These are phyloP conservation scores for Saccharomycopsis hybrid DNA, from an alignment of 1,139 yeast genomes.

Conservation along the genomic window DNA sequence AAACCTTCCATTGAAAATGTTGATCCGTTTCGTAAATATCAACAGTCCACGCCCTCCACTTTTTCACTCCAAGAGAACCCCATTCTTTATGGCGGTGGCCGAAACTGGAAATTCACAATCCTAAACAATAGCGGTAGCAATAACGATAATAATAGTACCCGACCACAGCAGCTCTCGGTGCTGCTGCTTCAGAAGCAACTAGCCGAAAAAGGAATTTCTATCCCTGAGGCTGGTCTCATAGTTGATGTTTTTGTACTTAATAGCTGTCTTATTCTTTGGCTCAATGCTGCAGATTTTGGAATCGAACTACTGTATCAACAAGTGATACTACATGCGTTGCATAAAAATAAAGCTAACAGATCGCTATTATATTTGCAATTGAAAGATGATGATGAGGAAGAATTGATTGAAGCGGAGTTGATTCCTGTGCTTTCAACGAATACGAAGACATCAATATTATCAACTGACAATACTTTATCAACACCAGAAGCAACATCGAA, in stretches of 20 bases:
- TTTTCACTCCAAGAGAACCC: conserved; percentile 28
- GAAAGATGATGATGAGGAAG: conserved; percentile 21
- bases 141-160: too few species aligned
- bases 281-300: conserved; percentile 29
- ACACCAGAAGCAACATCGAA: background rate
- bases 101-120: conserved; percentile 30
- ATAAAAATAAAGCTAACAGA: conserved; percentile 20
- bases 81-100: conserved; percentile 36
- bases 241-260: conserved; percentile 34
- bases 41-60: conserved; percentile 22
- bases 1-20: conserved; percentile 20
- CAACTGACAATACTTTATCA: background rate
- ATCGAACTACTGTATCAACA: conserved; percentile 31
- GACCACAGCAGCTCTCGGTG: too few species aligned
- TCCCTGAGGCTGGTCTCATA: too few species aligned
- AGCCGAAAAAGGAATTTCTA: too few species aligned
- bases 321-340: conserved; percentile 30
- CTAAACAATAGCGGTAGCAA: too few species aligned
- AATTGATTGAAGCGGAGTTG: conserved; percentile 25
- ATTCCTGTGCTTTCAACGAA: background rate
- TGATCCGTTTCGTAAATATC: conserved; percentile 16
- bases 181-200: too few species aligned
- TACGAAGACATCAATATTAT: background rate
- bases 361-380: conserved; percentile 23
- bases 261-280: conserved; percentile 33